These are phyloP conservation scores for Colletotrichum euphorbiae DNA, from an alignment of 2,329 filamentous ascomycete species.

Conservation along the genomic window DNA sequence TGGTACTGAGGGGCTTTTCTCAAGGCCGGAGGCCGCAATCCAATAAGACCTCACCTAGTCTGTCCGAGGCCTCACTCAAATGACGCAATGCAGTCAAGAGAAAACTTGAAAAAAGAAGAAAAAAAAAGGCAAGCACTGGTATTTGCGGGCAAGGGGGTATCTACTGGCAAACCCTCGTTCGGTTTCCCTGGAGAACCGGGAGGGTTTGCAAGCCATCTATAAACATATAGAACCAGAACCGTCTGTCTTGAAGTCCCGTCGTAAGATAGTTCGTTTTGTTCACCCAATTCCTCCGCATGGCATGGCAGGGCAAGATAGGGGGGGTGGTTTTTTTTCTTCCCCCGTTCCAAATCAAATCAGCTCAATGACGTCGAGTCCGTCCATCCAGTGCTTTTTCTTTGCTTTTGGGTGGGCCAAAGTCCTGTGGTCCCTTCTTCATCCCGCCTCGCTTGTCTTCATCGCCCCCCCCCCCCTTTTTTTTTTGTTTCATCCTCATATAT, in stretches of 20 bases:
- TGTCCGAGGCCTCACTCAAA: too few species aligned
- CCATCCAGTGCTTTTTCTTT: neutral
- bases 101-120: too few species aligned
- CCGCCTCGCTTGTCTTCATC: too few species aligned
- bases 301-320: neutral
- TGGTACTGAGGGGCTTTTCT: too few species aligned
- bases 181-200: neutral
- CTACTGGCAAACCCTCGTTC: constrained; percentile 17
- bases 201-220: constrained; percentile 8
- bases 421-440: constrained; percentile 17
- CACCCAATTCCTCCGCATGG: neutral
- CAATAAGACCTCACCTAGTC: too few species aligned
- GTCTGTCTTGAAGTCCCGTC: neutral
- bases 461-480: too few species aligned
- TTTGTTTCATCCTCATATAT: neutral
- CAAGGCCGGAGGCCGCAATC: too few species aligned
- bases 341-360: neutral
- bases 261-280: neutral
- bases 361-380: neutral
- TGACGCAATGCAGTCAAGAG: too few species aligned
- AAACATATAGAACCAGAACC: constrained; percentile 1
- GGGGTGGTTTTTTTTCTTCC: neutral
- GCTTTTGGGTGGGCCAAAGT: constrained; percentile 11
- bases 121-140: neutral
- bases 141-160: constrained; percentile 25